Evolutionary conservation across 2,329 filamentous ascomycete genomes (phyloP).

Genomic region (Ophiostoma quercus): DNA sequence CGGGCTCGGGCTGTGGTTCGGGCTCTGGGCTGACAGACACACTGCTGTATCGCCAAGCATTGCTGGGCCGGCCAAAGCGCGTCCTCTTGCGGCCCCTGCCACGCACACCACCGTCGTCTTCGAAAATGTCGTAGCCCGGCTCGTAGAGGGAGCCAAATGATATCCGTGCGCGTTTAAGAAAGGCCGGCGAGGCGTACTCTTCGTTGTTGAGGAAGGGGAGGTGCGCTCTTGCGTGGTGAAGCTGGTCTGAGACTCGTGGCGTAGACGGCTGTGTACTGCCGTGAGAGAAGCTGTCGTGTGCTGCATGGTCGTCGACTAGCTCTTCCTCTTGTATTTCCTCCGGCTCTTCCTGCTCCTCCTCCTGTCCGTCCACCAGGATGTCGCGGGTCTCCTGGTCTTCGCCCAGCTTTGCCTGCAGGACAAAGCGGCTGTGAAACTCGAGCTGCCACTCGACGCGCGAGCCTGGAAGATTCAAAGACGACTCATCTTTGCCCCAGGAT

Average conservation of each 20-base stretch:
- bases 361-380: slow-evolving; percentile 51
- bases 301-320: not conserved
- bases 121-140: slow-evolving; percentile 61
- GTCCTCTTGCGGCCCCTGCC: slow-evolving; percentile 64
- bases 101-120: slow-evolving; percentile 54
- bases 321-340: not conserved
- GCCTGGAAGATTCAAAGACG: slow-evolving; percentile 45
- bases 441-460: slow-evolving; percentile 55
- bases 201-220: slow-evolving; percentile 30
- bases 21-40: slow-evolving; percentile 65
- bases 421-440: slow-evolving; percentile 47
- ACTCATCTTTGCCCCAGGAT: slow-evolving; percentile 55
- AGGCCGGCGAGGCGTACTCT: slow-evolving; percentile 73
- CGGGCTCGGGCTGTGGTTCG: slow-evolving; percentile 50
- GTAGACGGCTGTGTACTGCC: slow-evolving; percentile 23
- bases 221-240: not conserved
- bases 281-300: not conserved
- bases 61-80: slow-evolving; percentile 61
- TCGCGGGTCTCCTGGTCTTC: slow-evolving; percentile 45
- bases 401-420: slow-evolving; percentile 44
- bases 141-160: slow-evolving; percentile 65
- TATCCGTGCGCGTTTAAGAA: slow-evolving; percentile 64
- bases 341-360: slow-evolving; percentile 19
- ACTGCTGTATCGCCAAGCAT: slow-evolving; percentile 68
- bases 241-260: slow-evolving; percentile 21